phyloP scores from a whole-genome alignment of 176 grass and related monocot genomes.

The Lolium multiflorum region DNA sequence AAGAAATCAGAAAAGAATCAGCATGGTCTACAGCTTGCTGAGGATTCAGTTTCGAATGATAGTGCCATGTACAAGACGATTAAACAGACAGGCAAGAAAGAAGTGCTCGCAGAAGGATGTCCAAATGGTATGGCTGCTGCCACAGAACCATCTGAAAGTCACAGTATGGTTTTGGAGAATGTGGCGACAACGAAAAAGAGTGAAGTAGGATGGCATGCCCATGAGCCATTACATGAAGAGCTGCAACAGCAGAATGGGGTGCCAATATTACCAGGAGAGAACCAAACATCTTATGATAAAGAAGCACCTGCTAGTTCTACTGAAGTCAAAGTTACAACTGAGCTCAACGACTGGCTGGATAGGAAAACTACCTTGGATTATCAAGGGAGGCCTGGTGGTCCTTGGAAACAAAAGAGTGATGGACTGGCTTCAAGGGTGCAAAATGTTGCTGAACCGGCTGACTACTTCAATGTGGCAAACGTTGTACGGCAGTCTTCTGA shows the following conservation, averaged over 20 bases:
- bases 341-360: slow-evolving; percentile 35
- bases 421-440: slow-evolving; percentile 1
- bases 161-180: slow-evolving; percentile 31
- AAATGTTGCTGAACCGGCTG: slow-evolving; percentile 21
- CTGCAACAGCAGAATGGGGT: slow-evolving; percentile 40
- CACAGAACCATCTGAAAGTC: slow-evolving; percentile 39
- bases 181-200: slow-evolving; percentile 44
- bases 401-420: slow-evolving; percentile 51
- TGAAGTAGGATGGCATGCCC: slow-evolving; percentile 59
- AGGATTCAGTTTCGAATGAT: slow-evolving; percentile 48
- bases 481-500: slow-evolving; percentile 44
- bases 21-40: slow-evolving; percentile 23
- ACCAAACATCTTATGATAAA: slow-evolving; percentile 30
- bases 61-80: slow-evolving; percentile 53
- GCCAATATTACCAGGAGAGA: slow-evolving; percentile 19
- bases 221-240: slow-evolving; percentile 58
- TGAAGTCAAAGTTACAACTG: slow-evolving; percentile 28
- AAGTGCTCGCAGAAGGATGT: slow-evolving; percentile 43
- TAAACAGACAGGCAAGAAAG: slow-evolving; percentile 52
- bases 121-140: slow-evolving; percentile 29
- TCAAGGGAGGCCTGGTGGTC: slow-evolving; percentile 39
- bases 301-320: slow-evolving; percentile 36
- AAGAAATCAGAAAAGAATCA: slow-evolving; percentile 49
- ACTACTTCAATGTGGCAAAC: slow-evolving; percentile 31
- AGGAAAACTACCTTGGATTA: slow-evolving; percentile 44